These are phyloP conservation scores for Claviceps arundinis DNA, from an alignment of 2,329 filamentous ascomycete genomes.

Conservation along the genomic window DNA sequence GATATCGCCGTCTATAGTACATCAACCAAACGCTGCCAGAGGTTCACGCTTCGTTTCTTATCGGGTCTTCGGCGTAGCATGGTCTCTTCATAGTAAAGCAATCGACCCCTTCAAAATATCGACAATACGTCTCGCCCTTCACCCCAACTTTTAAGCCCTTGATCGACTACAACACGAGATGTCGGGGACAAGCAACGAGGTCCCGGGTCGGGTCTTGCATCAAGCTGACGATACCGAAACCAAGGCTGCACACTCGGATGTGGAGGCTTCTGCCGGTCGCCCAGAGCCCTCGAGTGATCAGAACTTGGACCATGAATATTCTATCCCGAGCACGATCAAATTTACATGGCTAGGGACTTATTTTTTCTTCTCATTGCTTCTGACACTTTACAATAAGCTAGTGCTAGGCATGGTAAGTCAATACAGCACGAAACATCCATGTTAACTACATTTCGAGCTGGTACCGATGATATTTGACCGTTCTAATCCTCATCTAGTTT, in stretches of 20 bases:
- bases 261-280: constrained; percentile 19
- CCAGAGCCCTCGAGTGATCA: constrained; percentile 16
- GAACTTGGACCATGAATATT: constrained; percentile 32
- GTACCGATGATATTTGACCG: not conserved
- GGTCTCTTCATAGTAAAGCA: constrained; percentile 1
- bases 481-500: constrained; percentile 26
- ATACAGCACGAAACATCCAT: not conserved
- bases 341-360: constrained; percentile 38
- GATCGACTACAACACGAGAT: constrained; percentile 11
- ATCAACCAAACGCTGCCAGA: not conserved
- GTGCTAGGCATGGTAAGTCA: constrained; percentile 35
- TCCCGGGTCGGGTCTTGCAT: constrained; percentile 18
- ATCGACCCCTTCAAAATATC: not conserved
- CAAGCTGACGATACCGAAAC: constrained; percentile 18
- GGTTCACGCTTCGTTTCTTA: not conserved
- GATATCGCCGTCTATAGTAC: not conserved
- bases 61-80: constrained; percentile 2
- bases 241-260: constrained; percentile 17
- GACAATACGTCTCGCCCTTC: not conserved
- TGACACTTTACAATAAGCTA: constrained; percentile 48
- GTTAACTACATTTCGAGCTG: not conserved
- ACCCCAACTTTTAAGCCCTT: not conserved
- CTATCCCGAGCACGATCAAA: constrained; percentile 30
- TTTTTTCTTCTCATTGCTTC: constrained; percentile 32
- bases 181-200: constrained; percentile 20